These are phyloP conservation scores for Cordyceps tenuipes DNA, from an alignment of 2,329 filamentous ascomycete species.

Conservation along the genomic window DNA sequence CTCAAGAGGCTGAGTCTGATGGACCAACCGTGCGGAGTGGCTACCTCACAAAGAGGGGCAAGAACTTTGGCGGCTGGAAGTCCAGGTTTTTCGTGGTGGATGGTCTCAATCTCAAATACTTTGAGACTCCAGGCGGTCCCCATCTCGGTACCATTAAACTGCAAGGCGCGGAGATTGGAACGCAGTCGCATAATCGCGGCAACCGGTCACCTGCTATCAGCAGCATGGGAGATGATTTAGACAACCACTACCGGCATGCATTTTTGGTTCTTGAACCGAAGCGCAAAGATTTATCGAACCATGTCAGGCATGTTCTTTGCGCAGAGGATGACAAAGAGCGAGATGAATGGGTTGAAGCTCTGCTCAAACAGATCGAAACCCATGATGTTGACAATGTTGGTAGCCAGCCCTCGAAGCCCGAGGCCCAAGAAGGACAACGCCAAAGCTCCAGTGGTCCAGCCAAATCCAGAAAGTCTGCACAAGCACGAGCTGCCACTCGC, in stretches of 20 bases:
- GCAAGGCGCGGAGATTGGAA: slow-evolving; percentile 83
- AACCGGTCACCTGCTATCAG: slow-evolving; percentile 53
- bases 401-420: slow-evolving; percentile 21
- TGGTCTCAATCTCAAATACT: slow-evolving; percentile 69
- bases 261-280: slow-evolving; percentile 94
- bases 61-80: slow-evolving; percentile 99
- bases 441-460: slow-evolving; percentile 19
- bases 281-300: slow-evolving; percentile 81
- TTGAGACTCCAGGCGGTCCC: slow-evolving; percentile 80
- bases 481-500: slow-evolving; percentile 27
- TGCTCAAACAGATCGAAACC: slow-evolving; percentile 82
- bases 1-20: slow-evolving; percentile 44
- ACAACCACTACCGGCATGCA: slow-evolving; percentile 93
- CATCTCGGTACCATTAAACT: slow-evolving; percentile 93
- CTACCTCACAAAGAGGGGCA: slow-evolving; percentile 91
- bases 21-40: slow-evolving; percentile 70
- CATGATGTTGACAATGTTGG: slow-evolving; percentile 48
- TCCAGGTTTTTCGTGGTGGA: slow-evolving; percentile 59
- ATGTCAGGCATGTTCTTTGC: slow-evolving; percentile 89
- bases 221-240: slow-evolving; percentile 59
- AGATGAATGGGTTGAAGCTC: slow-evolving; percentile 85
- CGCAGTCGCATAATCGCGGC: slow-evolving; percentile 54
- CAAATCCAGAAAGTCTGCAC: slow-evolving; percentile 25
- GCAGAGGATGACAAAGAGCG: slow-evolving; percentile 90
- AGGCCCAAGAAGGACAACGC: slow-evolving; percentile 27